Conservation (phyloP, 2,329 filamentous ascomycete species). For the Gnomoniopsis sp. region DNA sequence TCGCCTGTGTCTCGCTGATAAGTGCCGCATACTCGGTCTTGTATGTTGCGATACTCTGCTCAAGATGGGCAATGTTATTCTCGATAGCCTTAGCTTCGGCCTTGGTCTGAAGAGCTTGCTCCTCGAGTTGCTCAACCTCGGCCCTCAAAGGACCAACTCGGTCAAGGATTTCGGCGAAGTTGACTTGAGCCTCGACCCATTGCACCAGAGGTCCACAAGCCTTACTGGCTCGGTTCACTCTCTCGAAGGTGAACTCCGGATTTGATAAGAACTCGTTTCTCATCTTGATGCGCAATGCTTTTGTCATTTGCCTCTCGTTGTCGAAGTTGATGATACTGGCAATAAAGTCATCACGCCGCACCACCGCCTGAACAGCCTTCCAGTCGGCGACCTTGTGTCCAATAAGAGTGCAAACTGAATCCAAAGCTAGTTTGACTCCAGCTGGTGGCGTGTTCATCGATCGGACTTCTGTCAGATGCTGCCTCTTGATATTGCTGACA, state of each 20-base stretch:
- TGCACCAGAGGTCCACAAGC: conserved; percentile 95
- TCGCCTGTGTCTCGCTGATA: conserved; percentile 94
- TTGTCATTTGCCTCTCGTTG: conserved; percentile 94
- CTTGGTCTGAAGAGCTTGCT: conserved; percentile 86
- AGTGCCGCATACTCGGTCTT: conserved; percentile 94
- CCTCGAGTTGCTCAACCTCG: conserved; percentile 83
- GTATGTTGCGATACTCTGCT: conserved; percentile 89
- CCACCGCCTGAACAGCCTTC: conserved; percentile 85
- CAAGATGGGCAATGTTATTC: conserved; percentile 78
- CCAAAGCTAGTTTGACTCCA: conserved; percentile 86
- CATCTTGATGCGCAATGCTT: conserved; percentile 78
- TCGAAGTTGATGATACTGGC: conserved; percentile 96
- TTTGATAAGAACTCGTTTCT: conserved; percentile 87
- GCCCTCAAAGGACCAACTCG: conserved; percentile 88
- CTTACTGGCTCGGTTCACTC: conserved; percentile 93
- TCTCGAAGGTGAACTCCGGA: conserved; percentile 93
- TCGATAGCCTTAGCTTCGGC: conserved; percentile 90
- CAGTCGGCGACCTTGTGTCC: conserved; percentile 87
- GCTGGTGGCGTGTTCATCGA: conserved; percentile 92
- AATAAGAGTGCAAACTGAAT: conserved; percentile 93
- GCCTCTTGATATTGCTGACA: conserved; percentile 97
- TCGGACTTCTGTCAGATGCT: conserved; percentile 94
- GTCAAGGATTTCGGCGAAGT: conserved; percentile 95
- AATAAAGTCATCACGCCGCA: conserved; percentile 94
- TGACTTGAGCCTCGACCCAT: conserved; percentile 95